Conservation (phyloP, 225 moss, liverwort and hornwort genomes). For the Pseudisothecium myosuroides region DNA sequence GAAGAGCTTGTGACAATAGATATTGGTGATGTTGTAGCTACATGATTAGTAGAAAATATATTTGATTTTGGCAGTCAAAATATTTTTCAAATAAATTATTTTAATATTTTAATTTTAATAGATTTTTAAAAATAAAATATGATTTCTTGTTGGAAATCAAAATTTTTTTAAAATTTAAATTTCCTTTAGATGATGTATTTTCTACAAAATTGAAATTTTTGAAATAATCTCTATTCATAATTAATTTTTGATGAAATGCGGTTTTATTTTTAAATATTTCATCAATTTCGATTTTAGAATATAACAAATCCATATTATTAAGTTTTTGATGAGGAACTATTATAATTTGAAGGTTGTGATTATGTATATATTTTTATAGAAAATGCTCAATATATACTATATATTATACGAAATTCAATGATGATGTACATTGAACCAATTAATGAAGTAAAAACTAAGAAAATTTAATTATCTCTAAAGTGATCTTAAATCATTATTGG, state of each 20-base stretch:
- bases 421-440: not conserved
- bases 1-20: not conserved
- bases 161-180: not conserved
- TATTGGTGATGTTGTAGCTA: not conserved
- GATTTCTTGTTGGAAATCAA: not conserved
- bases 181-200: rapidly evolving
- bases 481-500: not conserved
- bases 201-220: not conserved
- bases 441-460: too few relatives aligned
- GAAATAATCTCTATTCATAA: too few relatives aligned
- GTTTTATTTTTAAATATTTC: not conserved
- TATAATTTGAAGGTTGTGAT: not conserved
- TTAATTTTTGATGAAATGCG: too few relatives aligned
- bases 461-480: too few relatives aligned
- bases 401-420: too few relatives aligned
- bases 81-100: too few relatives aligned
- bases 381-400: too few relatives aligned
- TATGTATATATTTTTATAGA: not conserved
- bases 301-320: not conserved
- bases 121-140: not conserved
- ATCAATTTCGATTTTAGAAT: not conserved
- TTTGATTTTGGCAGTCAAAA: not conserved
- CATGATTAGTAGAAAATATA: not conserved
- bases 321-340: rapidly evolving
- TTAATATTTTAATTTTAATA: not conserved